Evolutionary conservation across 2,329 filamentous ascomycete species (phyloP).

Genomic region (Mollisia scopiformis): DNA sequence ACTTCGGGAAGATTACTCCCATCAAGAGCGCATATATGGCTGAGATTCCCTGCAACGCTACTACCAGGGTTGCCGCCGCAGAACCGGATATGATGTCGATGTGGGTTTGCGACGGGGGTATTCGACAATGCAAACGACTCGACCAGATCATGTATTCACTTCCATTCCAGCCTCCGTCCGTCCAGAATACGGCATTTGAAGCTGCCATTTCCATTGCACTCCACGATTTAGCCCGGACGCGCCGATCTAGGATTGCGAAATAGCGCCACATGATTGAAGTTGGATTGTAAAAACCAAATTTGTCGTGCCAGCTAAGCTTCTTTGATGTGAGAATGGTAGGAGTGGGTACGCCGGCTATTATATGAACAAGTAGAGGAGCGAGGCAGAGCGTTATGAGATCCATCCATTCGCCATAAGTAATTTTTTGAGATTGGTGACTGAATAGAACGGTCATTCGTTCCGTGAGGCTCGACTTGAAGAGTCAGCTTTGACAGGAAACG

Average conservation of each 20-base stretch:
- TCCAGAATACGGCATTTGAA: slow-evolving; percentile 42
- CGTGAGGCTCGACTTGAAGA: too few species aligned
- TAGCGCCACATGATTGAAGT: slow-evolving; percentile 44
- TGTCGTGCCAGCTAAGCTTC: slow-evolving; percentile 36
- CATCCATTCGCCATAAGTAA: slow-evolving; percentile 36
- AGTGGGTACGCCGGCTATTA: slow-evolving; percentile 32
- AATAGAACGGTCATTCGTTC: too few species aligned
- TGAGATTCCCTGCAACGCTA: slow-evolving; percentile 28
- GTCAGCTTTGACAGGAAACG: too few species aligned
- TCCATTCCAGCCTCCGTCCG: slow-evolving; percentile 38
- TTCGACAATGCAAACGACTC: slow-evolving; percentile 17
- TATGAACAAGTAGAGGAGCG: slow-evolving; percentile 38
- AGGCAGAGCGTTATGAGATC: slow-evolving; percentile 37
- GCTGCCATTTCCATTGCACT: slow-evolving; percentile 34
- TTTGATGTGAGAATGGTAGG: slow-evolving; percentile 18
- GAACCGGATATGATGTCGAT: slow-evolving; percentile 9
- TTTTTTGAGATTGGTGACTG: slow-evolving; percentile 1
- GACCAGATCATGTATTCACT: slow-evolving; percentile 35
- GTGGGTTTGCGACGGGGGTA: not conserved
- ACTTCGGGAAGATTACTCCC: not conserved
- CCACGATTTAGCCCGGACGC: slow-evolving; percentile 38
- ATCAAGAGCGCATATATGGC: not conserved
- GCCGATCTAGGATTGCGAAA: slow-evolving; percentile 38
- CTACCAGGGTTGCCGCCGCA: slow-evolving; percentile 24
- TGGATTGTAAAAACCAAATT: slow-evolving; percentile 39